A percentile compares a stretch with the other conserved stretches of the same genome.
These are phyloP conservation scores for Eremochloa ophiuroides DNA, from an alignment of 176 grass and related monocot genomes.

Conservation along the genomic window DNA sequence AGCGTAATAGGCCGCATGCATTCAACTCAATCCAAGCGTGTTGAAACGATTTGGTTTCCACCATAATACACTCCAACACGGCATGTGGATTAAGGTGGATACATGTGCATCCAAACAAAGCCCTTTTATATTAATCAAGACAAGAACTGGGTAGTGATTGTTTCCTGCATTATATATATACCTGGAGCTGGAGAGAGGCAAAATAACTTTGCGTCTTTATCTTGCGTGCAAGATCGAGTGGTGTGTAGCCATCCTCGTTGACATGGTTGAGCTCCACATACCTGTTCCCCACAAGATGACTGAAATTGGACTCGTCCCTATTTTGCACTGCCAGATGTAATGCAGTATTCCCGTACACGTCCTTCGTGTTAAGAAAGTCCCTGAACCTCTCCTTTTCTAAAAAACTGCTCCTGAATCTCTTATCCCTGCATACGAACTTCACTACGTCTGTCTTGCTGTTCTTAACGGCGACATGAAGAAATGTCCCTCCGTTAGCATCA, in stretches of 20 bases:
- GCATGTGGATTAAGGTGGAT: too few species aligned
- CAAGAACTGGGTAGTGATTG: too few species aligned
- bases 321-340: constrained; percentile 5
- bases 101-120: too few species aligned
- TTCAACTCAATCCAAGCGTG: too few species aligned
- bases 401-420: too few species aligned
- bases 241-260: not conserved
- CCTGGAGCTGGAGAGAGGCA: not conserved
- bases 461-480: constrained; percentile 16
- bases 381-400: too few species aligned
- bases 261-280: not conserved
- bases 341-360: not conserved
- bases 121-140: too few species aligned
- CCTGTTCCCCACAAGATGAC: not conserved
- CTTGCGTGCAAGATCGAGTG: not conserved
- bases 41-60: too few species aligned
- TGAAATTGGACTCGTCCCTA: not conserved
- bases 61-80: too few species aligned
- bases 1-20: too few species aligned
- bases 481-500: not conserved
- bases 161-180: too few species aligned
- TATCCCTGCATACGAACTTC: not conserved
- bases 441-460: not conserved
- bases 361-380: not conserved
- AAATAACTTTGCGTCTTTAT: not conserved